Conservation (phyloP, 202 grass and related monocot species). For the Bolboschoenoplectus hybrid region DNA sequence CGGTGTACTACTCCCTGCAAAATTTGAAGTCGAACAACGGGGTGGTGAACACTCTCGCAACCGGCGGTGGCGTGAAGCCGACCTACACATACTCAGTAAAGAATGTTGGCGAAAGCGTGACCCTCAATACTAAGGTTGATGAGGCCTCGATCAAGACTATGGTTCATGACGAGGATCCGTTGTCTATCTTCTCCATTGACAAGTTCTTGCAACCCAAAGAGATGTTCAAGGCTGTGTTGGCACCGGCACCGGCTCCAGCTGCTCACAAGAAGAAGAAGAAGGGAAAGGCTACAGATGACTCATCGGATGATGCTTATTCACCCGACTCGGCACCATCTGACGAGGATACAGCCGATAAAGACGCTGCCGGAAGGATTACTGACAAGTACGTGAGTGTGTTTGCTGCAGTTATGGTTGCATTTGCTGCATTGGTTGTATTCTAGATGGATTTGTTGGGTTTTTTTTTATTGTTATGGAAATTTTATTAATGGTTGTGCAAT, state of each 20-base stretch:
- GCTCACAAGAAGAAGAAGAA: conserved; percentile 59
- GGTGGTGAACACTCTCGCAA: conserved; percentile 68
- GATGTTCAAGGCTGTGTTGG: conserved; percentile 53
- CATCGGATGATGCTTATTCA: conserved; percentile 42
- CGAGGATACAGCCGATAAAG: conserved; percentile 38
- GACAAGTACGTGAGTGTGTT: conserved; percentile 14
- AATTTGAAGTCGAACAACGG: conserved; percentile 83
- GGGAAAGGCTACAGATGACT: conserved; percentile 35
- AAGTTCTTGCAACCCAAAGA: conserved; percentile 85
- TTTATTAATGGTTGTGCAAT: conserved; percentile 46
- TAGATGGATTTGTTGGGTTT: conserved; percentile 37
- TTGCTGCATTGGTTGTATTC: conserved; percentile 45
- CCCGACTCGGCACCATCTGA: conserved; percentile 39
- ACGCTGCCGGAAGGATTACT: conserved; percentile 9
- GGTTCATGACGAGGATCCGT: conserved; percentile 62
- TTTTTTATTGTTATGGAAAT: conserved; percentile 33
- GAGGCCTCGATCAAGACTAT: conserved; percentile 58
- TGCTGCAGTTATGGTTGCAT: not conserved
- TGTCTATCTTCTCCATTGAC: conserved; percentile 57
- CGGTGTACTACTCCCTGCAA: conserved; percentile 89
- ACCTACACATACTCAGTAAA: conserved; percentile 64
- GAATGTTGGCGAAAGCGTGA: conserved; percentile 51
- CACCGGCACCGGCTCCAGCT: conserved; percentile 50
- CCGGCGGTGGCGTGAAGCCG: conserved; percentile 56
- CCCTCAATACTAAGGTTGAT: conserved; percentile 55